Conservation (phyloP, 257 asterid genomes). For the Sherardia arvensis region DNA sequence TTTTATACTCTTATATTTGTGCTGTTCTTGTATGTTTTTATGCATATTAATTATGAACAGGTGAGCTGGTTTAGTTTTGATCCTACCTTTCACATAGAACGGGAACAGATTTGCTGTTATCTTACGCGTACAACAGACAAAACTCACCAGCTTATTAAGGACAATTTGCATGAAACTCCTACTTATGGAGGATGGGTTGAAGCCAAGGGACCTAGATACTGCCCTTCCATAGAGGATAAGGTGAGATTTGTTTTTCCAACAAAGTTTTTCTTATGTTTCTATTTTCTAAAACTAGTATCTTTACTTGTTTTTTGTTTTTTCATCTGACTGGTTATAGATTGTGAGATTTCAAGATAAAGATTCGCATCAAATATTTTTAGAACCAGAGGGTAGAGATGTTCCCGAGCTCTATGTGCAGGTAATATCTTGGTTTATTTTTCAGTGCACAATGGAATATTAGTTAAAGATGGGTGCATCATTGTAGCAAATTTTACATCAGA, state of each 20-base stretch:
- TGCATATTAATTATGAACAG: conserved; percentile 35
- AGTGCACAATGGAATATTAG: background rate
- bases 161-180: conserved; percentile 93
- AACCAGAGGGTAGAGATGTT: conserved; percentile 92
- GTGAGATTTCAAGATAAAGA: conserved; percentile 94
- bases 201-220: conserved; percentile 98
- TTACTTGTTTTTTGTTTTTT: conserved; percentile 13
- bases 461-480: background rate
- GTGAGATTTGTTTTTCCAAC: conserved; percentile 28
- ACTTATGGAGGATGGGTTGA: conserved; percentile 99
- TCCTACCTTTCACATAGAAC: conserved; percentile 64
- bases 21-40: conserved; percentile 9
- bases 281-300: background rate
- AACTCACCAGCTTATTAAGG: conserved; percentile 81
- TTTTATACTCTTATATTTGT: background rate
- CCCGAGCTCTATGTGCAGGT: conserved; percentile 99
- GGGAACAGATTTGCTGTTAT: conserved; percentile 96
- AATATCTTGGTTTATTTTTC: conserved; percentile 13
- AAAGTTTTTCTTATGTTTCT: conserved; percentile 3
- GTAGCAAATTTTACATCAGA: background rate
- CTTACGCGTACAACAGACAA: conserved; percentile 86
- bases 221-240: conserved; percentile 99
- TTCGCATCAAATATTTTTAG: conserved; percentile 97
- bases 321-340: conserved; percentile 39
- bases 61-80: conserved; percentile 96